Base-by-base conservation (phyloP, 805 yeast species). In the Zygotorulaspora chibaensis region DNA sequence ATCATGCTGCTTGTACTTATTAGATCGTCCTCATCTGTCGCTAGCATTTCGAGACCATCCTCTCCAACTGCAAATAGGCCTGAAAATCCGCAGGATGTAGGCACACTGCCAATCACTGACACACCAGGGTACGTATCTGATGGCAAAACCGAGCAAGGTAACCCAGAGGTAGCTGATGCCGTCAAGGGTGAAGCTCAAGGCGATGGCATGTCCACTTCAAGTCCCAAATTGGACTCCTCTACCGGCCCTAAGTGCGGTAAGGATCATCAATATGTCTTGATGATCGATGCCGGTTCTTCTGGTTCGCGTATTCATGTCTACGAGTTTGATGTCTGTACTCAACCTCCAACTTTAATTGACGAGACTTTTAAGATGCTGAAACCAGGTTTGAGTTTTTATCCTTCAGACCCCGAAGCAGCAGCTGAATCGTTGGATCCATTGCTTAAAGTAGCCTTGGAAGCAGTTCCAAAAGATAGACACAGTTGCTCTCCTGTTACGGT, bases 201-300 rank as follows among this genome's bases (percentile, higher is more conserved):
- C 8, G 38, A 16, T 8, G 3, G 36, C 7, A 17, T 10, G 25
- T 12, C 35, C 16, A 43, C 17, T 35, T 17, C 40, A 11, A n/a
- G 27, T 27, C 18, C 42, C 15, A 11, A 38, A 3, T 18, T 25
- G 11, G 20, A 37, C 11, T 50, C 41, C 27, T 46, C 51, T 1
- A 39, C 50, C n/a, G 40, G 42, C 26, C 35, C 61, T 16, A 51
- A 55, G 16, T 75, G 80, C 58, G 59, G 50, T 2, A 65, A 66
- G 40, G 71, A 77, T 23, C 68, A 77, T 29, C 84, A 85, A 61
- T 91, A 76, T 57, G 97, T 90, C 26, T 77, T 93, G 18, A 89
- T 93, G 96, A 74, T 93, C 46, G 99, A 93, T 71, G 99, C 99
- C 7, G 99, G 99, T 8, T 90, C 98, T 1, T 84, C 96, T 12